phyloP scores from a whole-genome alignment of 345 rosid species.

The Firmiana major region DNA sequence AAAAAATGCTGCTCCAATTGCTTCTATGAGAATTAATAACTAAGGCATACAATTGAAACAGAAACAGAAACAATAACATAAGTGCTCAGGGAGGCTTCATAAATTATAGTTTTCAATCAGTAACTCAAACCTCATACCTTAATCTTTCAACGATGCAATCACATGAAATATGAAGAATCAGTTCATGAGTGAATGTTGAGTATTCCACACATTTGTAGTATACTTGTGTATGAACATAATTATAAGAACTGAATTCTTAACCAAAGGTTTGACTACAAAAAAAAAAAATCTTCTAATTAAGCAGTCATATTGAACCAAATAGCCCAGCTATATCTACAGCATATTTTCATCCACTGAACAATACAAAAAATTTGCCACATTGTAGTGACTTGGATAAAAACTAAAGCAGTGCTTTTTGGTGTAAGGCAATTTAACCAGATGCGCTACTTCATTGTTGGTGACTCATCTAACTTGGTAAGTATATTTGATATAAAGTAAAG shows the following conservation, averaged over 20 bases:
- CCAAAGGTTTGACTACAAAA: neutral
- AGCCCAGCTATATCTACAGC: neutral
- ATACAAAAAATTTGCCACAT: neutral
- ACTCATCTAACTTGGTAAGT: neutral
- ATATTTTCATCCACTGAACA: neutral
- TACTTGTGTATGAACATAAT: neutral
- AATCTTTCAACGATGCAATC: neutral
- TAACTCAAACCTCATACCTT: neutral
- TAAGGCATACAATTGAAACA: neutral
- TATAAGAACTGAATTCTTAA: neutral
- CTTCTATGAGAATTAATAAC: neutral
- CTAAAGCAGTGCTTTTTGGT: neutral
- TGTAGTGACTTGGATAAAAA: neutral
- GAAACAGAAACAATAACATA: neutral
- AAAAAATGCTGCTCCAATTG: conserved; percentile 1
- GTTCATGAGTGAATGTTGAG: neutral
- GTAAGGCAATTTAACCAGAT: neutral
- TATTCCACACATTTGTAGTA: neutral
- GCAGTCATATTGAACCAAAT: neutral
- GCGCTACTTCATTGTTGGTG: neutral
- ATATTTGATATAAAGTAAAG: neutral
- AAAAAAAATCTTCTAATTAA: neutral
- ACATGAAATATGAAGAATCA: neutral
- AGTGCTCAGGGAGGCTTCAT: neutral
- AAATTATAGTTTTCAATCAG: neutral